Evolutionary conservation across 2,329 filamentous ascomycete species (phyloP).

Genomic region (Hypoxylon sp.): DNA sequence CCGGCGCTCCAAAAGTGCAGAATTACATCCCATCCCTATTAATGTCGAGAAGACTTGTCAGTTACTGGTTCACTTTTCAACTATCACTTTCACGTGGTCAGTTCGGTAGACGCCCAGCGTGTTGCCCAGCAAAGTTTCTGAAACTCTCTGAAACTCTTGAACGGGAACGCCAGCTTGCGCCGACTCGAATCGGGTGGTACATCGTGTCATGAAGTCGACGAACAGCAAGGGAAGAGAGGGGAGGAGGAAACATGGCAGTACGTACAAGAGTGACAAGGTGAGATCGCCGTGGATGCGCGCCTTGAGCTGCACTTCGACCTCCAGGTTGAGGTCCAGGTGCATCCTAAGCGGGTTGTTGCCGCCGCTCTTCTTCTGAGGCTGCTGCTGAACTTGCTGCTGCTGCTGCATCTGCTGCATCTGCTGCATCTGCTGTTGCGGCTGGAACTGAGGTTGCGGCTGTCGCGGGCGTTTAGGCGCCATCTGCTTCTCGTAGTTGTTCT

Average conservation of each 20-base stretch:
- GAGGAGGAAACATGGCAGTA: conserved; percentile 24
- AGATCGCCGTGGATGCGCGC: conserved; percentile 86
- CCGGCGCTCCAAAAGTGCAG: conserved; percentile 7
- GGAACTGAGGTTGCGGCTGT: conserved; percentile 31
- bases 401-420: conserved; percentile 31
- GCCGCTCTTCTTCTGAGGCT: conserved; percentile 45
- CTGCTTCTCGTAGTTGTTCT: conserved; percentile 43
- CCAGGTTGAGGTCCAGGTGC: conserved; percentile 79
- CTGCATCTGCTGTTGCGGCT: conserved; percentile 33
- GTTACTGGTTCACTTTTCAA: conserved; percentile 23
- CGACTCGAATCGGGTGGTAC: background rate
- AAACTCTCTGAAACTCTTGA: background rate
- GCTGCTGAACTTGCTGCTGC: conserved; percentile 35
- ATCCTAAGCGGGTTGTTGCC: conserved; percentile 73
- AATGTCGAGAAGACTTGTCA: conserved; percentile 28
- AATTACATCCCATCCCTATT: conserved; percentile 38
- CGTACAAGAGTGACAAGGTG: conserved; percentile 72
- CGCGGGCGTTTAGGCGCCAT: conserved; percentile 38
- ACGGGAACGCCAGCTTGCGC: background rate
- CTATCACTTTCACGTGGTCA: conserved; percentile 31
- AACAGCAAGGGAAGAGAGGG: background rate
- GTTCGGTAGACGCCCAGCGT: conserved; percentile 17
- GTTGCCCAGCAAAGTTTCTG: conserved; percentile 2
- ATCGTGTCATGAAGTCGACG: background rate
- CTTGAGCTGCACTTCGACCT: conserved; percentile 86